A percentile compares a stretch with the other conserved stretches of the same genome.
These are phyloP conservation scores for Plantago coronopus DNA, from an alignment of 305 asterid genomes.

Conservation along the genomic window DNA sequence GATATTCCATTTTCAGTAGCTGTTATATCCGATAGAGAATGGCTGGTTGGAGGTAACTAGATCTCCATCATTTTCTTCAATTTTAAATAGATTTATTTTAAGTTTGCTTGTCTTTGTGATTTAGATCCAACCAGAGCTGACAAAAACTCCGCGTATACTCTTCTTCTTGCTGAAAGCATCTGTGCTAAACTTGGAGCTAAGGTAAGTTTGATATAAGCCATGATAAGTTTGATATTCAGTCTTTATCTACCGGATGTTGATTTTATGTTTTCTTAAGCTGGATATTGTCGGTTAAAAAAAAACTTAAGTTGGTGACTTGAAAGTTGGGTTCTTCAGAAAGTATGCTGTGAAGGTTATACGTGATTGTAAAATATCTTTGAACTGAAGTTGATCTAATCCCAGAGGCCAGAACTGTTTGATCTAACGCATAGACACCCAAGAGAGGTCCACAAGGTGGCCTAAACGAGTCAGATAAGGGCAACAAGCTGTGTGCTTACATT, in stretches of 20 bases:
- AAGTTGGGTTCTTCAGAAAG: too few species aligned
- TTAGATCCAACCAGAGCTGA: slow-evolving; percentile 85
- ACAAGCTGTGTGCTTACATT: too few species aligned
- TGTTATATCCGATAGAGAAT: slow-evolving; percentile 81
- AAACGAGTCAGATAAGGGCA: too few species aligned
- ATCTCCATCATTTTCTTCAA: slow-evolving; percentile 16
- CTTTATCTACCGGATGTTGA: not conserved
- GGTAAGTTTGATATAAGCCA: slow-evolving; percentile 31
- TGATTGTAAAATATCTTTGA: too few species aligned
- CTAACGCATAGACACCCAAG: too few species aligned
- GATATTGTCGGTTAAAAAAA: too few species aligned
- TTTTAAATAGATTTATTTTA: slow-evolving; percentile 18
- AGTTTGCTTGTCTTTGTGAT: slow-evolving; percentile 17
- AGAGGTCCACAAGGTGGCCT: too few species aligned
- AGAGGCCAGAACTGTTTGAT: too few species aligned
- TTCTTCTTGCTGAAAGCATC: slow-evolving; percentile 91
- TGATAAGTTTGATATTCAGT: slow-evolving; percentile 6
- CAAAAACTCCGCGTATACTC: slow-evolving; percentile 85
- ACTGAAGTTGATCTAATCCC: too few species aligned
- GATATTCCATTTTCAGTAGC: slow-evolving; percentile 76
- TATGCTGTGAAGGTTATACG: too few species aligned
- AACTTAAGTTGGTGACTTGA: too few species aligned
- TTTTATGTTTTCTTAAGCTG: not conserved
- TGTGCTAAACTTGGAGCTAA: slow-evolving; percentile 76
- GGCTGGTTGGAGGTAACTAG: slow-evolving; percentile 84